These are phyloP conservation scores for Pyrus pyrifolia DNA, from an alignment of 306 rosid genomes.

Conservation along the genomic window DNA sequence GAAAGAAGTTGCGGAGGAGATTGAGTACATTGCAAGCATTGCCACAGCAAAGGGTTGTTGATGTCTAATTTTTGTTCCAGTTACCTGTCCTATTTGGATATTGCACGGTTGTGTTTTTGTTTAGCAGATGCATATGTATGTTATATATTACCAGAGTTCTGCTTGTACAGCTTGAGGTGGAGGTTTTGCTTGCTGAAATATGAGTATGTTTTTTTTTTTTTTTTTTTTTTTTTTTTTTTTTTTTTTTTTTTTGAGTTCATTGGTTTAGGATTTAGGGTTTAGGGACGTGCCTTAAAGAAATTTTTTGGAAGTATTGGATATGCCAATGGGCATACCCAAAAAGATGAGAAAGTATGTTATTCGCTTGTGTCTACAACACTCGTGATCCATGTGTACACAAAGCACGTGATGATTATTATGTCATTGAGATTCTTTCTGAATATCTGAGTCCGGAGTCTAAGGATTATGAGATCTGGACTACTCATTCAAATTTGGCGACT, in stretches of 20 bases:
- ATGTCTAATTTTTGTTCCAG: slow-evolving; percentile 10
- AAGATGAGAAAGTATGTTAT: not conserved
- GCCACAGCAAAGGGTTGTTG: slow-evolving; percentile 32
- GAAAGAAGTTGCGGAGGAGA: slow-evolving; percentile 72
- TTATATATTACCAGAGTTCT: not conserved
- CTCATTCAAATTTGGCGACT: too few species aligned
- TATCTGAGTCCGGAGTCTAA: too few species aligned
- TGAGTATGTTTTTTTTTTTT: not conserved
- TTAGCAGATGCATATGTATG: too few species aligned
- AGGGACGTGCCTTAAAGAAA: too few species aligned
- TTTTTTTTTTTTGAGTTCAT: too few species aligned
- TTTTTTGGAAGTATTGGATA: too few species aligned
- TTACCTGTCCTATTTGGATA: too few species aligned
- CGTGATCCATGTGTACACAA: not conserved
- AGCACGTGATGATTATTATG: too few species aligned
- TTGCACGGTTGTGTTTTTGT: too few species aligned
- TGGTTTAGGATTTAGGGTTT: too few species aligned
- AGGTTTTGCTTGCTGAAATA: not conserved
- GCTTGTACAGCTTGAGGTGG: not conserved
- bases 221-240: too few species aligned
- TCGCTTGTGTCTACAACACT: not conserved
- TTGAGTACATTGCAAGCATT: slow-evolving; percentile 60
- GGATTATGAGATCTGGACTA: rapidly evolving
- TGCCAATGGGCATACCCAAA: not conserved
- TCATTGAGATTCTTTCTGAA: too few species aligned